These are phyloP conservation scores for Leccinum sublutescens DNA, from an alignment of 768 basidiomycete genomes.

Conservation along the genomic window DNA sequence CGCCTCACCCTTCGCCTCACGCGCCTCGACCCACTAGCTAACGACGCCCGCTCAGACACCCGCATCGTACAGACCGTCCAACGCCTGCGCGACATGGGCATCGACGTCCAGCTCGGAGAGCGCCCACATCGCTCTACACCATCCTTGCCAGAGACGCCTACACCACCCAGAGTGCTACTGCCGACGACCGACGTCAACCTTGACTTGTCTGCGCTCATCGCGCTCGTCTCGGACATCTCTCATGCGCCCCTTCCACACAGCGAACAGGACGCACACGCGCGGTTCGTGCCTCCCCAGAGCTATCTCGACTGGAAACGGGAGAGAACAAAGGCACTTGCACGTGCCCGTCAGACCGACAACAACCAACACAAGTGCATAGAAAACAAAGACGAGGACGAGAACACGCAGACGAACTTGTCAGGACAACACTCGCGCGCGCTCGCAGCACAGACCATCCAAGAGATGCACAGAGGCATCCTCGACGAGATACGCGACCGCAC, in stretches of 20 bases:
- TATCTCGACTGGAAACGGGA: slow-evolving; percentile 61
- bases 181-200: slow-evolving; percentile 71
- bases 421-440: slow-evolving; percentile 68
- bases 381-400: not conserved
- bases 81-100: slow-evolving; percentile 56
- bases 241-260: slow-evolving; percentile 64
- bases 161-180: slow-evolving; percentile 21
- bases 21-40: slow-evolving; percentile 50
- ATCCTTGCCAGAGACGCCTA: not conserved
- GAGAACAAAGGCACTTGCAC: slow-evolving; percentile 6
- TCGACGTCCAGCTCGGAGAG: slow-evolving; percentile 68
- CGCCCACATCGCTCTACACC: slow-evolving; percentile 26
- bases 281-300: slow-evolving; percentile 60
- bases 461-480: slow-evolving; percentile 63
- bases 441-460: slow-evolving; percentile 68
- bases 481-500: slow-evolving; percentile 52
- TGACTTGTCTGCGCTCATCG: slow-evolving; percentile 83
- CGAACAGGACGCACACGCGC: slow-evolving; percentile 53
- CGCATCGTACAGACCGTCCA: slow-evolving; percentile 63
- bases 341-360: not conserved
- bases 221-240: slow-evolving; percentile 78
- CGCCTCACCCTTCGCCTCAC: slow-evolving; percentile 48
- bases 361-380: not conserved
- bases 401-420: slow-evolving; percentile 29
- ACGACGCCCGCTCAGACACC: slow-evolving; percentile 39